A percentile compares a stretch with the other conserved stretches of the same genome.
These are phyloP conservation scores for Elaeis guineensis DNA, from an alignment of 176 grass and related monocot species.

Conservation along the genomic window DNA sequence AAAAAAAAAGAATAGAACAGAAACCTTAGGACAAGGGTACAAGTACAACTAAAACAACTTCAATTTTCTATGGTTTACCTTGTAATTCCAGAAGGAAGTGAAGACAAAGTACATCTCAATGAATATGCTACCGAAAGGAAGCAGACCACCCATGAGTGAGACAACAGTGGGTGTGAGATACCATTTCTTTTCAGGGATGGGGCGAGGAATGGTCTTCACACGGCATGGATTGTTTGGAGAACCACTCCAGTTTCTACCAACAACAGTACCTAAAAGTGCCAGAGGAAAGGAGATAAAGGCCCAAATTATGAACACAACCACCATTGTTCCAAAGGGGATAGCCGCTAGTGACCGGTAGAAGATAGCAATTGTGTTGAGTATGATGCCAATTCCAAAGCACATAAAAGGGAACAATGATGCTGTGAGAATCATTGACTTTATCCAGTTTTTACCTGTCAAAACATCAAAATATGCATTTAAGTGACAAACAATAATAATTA, in stretches of 20 bases:
- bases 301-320: slow-evolving; percentile 79
- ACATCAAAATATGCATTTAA: not conserved
- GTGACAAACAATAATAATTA: not conserved
- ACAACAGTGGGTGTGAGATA: slow-evolving; percentile 80
- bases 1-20: too few relatives aligned
- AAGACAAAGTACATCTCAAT: slow-evolving; percentile 99
- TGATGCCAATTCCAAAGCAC: slow-evolving; percentile 87
- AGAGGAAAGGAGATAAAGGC: slow-evolving; percentile 91
- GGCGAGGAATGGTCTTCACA: slow-evolving; percentile 86
- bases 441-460: slow-evolving; percentile 79
- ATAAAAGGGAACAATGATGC: slow-evolving; percentile 90
- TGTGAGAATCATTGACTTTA: slow-evolving; percentile 72
- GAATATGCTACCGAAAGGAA: slow-evolving; percentile 94
- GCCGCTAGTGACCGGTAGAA: slow-evolving; percentile 91
- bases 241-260: slow-evolving; percentile 91
- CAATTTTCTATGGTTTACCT: slow-evolving; percentile 35
- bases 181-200: slow-evolving; percentile 96
- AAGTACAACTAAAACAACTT: too few relatives aligned
- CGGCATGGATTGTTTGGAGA: slow-evolving; percentile 84
- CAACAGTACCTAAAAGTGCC: slow-evolving; percentile 78
- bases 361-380: slow-evolving; percentile 86
- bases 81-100: slow-evolving; percentile 99
- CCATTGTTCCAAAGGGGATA: slow-evolving; percentile 92
- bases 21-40: too few relatives aligned
- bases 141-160: slow-evolving; percentile 82